A percentile compares a stretch with the other conserved stretches of the same genome.
Conservation (phyloP, 2,329 filamentous ascomycete genomes). For the Penicillium sp. region DNA sequence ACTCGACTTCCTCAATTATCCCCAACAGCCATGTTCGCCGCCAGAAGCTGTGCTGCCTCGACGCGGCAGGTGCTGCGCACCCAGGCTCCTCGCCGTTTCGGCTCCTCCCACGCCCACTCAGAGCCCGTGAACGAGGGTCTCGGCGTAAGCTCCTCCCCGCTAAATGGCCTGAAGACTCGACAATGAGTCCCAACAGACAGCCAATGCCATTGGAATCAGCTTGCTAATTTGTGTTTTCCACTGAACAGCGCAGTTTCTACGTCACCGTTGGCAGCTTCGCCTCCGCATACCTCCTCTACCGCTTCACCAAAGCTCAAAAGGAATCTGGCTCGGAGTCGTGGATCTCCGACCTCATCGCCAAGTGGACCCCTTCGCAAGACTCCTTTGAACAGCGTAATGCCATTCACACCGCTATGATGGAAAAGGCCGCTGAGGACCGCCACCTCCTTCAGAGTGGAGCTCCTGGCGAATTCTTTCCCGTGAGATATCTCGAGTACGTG, state of each 20-base stretch:
- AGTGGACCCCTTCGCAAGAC: slow-evolving; percentile 59
- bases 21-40: slow-evolving; percentile 44
- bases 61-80: slow-evolving; percentile 43
- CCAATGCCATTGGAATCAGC: slow-evolving; percentile 8
- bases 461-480: slow-evolving; percentile 51
- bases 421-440: slow-evolving; percentile 66
- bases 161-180: slow-evolving; percentile 13
- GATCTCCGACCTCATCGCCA: slow-evolving; percentile 56
- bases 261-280: slow-evolving; percentile 49
- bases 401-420: slow-evolving; percentile 63
- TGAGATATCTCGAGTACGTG: slow-evolving; percentile 69
- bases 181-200: slow-evolving; percentile 8
- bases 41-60: slow-evolving; percentile 45
- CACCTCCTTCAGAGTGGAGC: slow-evolving; percentile 60
- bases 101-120: slow-evolving; percentile 46
- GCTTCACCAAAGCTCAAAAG: slow-evolving; percentile 42
- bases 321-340: slow-evolving; percentile 44
- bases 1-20: slow-evolving; percentile 35
- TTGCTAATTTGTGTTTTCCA: slow-evolving; percentile 24
- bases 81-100: slow-evolving; percentile 50
- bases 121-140: slow-evolving; percentile 52
- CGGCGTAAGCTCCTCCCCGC: slow-evolving; percentile 44
- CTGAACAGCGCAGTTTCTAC: slow-evolving; percentile 52
- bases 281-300: slow-evolving; percentile 49
- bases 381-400: slow-evolving; percentile 61